Base-by-base conservation (phyloP, 805 yeast species). In the Millerozyma acaciae region DNA sequence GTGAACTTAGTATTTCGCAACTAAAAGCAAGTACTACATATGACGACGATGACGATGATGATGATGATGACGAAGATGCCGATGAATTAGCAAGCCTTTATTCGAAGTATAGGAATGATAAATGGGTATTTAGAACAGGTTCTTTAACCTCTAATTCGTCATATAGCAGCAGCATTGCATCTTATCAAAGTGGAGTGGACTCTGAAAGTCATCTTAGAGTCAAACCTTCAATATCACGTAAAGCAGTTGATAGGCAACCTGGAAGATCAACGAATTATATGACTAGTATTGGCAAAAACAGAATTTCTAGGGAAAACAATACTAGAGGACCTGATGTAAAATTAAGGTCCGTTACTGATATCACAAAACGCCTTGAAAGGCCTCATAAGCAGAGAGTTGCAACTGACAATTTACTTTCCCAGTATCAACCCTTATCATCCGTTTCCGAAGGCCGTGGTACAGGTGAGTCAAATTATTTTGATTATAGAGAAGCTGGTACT, bases 11-110 rank as follows among this genome's bases (percentile, higher is more conserved):
- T n/a, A n/a, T n/a, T n/a, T n/a, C n/a, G n/a, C n/a, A n/a, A n/a
- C n/a, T n/a, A n/a, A n/a, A n/a, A n/a, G n/a, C n/a, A n/a, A n/a
- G n/a, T n/a, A n/a, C n/a, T n/a, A n/a, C n/a, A n/a, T n/a, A n/a
- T n/a, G n/a, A n/a, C n/a, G n/a, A n/a, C n/a, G n/a, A n/a, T n/a
- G 26, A 23, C 13, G 13, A 15, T 6, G 63, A 53, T 7, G 62
- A 54, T 4, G 53, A 46, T 14, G 51, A 48, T 6, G 42, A 39
- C 7, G 40, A 39, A 4, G 60, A 51, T 12, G 41, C 50, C 13
- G 60, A 56, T 28, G 65, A 60, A 13, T 53, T 67, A 31, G 55
- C 52, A 39, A 65, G 71, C 42, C 57, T 67, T 28, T 66, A 66
- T 39, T 67, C 72, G 4, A 60, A 57, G 36, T 67, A 67, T 43